These are phyloP conservation scores for Botrytis deweyae DNA, from an alignment of 2,329 filamentous ascomycete genomes.

Conservation along the genomic window DNA sequence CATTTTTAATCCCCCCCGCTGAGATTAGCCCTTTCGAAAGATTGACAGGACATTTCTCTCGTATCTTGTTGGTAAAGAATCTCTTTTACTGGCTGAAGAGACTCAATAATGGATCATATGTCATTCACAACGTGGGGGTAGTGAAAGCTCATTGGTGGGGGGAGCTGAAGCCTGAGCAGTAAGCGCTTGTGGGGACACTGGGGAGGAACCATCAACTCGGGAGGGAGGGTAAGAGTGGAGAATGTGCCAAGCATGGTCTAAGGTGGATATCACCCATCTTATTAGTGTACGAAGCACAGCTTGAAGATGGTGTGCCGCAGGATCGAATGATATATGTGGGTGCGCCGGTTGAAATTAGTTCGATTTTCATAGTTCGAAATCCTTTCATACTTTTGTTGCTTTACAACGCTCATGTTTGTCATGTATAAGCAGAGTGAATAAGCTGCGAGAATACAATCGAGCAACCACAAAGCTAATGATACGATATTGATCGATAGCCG, in stretches of 20 bases:
- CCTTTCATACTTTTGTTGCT: background rate
- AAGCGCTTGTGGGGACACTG: constrained; percentile 14
- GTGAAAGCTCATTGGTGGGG: background rate
- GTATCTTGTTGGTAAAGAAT: background rate
- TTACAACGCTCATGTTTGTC: background rate
- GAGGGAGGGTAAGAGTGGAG: constrained; percentile 11
- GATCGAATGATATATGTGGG: constrained; percentile 11
- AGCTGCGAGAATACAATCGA: background rate
- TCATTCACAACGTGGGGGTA: background rate
- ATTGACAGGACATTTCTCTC: background rate
- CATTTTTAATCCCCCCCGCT: background rate
- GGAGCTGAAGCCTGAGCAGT: constrained; percentile 5
- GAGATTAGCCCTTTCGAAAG: background rate
- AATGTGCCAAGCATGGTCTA: background rate
- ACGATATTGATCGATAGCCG: background rate
- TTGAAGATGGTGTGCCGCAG: constrained; percentile 9
- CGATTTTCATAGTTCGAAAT: background rate
- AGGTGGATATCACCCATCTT: background rate
- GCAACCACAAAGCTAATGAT: background rate
- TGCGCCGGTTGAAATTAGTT: constrained; percentile 6
- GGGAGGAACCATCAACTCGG: constrained; percentile 14
- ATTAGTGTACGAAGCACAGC: background rate
- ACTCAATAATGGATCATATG: background rate
- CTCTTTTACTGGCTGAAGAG: background rate
- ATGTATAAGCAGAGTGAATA: background rate